Evolutionary conservation across 768 basidiomycete genomes (phyloP).

Genomic region (Melanogaster broomeanus): DNA sequence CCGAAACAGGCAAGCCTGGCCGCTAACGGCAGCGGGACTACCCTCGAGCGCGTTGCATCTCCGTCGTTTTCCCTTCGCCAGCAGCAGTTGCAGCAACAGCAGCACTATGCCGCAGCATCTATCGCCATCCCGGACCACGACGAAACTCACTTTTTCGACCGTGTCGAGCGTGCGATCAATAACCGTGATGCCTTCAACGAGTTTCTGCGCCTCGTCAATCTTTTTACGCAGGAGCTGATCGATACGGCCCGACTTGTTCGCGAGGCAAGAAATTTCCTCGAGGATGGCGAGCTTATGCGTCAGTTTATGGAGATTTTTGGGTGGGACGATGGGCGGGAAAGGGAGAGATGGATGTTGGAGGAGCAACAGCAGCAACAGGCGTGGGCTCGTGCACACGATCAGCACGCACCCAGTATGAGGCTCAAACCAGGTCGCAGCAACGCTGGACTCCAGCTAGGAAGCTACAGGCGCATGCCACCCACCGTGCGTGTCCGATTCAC

Average conservation of each 20-base stretch:
- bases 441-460: conserved; percentile 74
- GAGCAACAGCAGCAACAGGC: conserved; percentile 45
- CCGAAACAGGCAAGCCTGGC: conserved; percentile 20
- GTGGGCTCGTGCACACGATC: conserved; percentile 53
- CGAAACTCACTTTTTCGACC: conserved; percentile 88
- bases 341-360: conserved; percentile 52
- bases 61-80: conserved; percentile 24
- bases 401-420: conserved; percentile 35
- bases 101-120: conserved; percentile 16
- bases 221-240: conserved; percentile 93
- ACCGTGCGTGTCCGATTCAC: conserved; percentile 52
- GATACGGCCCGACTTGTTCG: conserved; percentile 82
- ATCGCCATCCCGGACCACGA: conserved; percentile 35
- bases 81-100: conserved; percentile 24
- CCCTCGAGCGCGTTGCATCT: conserved; percentile 23
- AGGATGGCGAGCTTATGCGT: conserved; percentile 75
- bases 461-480: conserved; percentile 83
- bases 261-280: conserved; percentile 75
- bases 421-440: conserved; percentile 63
- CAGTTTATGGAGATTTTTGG: conserved; percentile 87
- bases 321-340: conserved; percentile 77
- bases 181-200: conserved; percentile 85
- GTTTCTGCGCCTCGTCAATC: conserved; percentile 92
- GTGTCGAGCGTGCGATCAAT: conserved; percentile 73
- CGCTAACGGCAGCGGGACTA: conserved; percentile 18